Evolutionary conservation across 768 basidiomycete genomes (phyloP).

Genomic region (Termitomyces sp.): DNA sequence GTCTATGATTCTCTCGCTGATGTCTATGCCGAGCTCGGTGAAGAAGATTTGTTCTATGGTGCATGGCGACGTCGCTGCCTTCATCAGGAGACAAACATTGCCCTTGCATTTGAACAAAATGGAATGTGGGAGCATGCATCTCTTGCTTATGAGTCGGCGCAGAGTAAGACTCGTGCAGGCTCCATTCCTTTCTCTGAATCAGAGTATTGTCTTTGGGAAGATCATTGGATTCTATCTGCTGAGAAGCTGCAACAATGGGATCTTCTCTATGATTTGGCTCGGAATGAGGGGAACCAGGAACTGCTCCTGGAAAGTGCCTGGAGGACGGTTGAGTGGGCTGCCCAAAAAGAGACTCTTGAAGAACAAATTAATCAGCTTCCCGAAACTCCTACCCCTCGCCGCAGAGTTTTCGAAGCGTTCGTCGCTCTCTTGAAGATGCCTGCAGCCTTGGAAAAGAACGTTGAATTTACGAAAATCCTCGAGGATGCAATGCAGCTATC

Average conservation of each 20-base stretch:
- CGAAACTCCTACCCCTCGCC: slow-evolving; percentile 90
- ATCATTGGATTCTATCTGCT: slow-evolving; percentile 95
- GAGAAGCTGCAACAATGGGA: slow-evolving; percentile 99
- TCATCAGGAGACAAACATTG: slow-evolving; percentile 86
- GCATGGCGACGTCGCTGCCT: slow-evolving; percentile 88
- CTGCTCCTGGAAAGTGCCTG: slow-evolving; percentile 93
- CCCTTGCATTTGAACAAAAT: slow-evolving; percentile 88
- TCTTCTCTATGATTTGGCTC: slow-evolving; percentile 84
- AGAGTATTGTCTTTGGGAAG: slow-evolving; percentile 98
- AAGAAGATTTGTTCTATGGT: slow-evolving; percentile 97
- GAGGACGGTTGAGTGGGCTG: slow-evolving; percentile 90
- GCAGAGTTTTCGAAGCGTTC: slow-evolving; percentile 96
- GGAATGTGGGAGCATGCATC: slow-evolving; percentile 97
- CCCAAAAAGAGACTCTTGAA: slow-evolving; percentile 71
- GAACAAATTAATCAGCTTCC: slow-evolving; percentile 75
- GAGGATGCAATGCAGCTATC: slow-evolving; percentile 98
- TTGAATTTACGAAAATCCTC: slow-evolving; percentile 81
- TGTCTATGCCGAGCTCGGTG: slow-evolving; percentile 90
- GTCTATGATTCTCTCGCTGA: slow-evolving; percentile 90
- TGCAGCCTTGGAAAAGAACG: slow-evolving; percentile 73
- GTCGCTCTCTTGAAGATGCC: slow-evolving; percentile 85
- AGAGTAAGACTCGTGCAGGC: slow-evolving; percentile 77
- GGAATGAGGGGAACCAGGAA: slow-evolving; percentile 86
- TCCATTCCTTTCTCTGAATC: slow-evolving; percentile 87
- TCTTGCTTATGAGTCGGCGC: slow-evolving; percentile 83